A percentile compares a stretch with the other conserved stretches of the same genome.
phyloP scores from a whole-genome alignment of 176 grass and related monocot species.

The Canna indica region DNA sequence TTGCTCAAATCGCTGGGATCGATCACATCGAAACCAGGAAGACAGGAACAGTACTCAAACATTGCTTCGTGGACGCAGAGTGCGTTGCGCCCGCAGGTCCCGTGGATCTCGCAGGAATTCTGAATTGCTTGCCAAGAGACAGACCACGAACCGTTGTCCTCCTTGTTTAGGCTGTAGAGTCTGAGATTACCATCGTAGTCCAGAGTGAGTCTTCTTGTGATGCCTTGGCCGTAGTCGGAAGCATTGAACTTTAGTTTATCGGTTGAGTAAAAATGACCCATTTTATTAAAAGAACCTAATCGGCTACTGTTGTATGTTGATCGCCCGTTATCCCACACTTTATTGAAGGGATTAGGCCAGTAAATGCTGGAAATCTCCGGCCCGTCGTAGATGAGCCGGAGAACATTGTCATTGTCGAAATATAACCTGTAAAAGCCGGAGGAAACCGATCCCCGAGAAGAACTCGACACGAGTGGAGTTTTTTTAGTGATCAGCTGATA shows the following conservation, averaged over 20 bases:
- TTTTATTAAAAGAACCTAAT: conserved; percentile 26
- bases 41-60: conserved; percentile 28
- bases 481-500: conserved; percentile 30
- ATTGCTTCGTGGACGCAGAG: conserved; percentile 21
- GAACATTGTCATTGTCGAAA: conserved; percentile 29
- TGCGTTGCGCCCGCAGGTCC: conserved; percentile 37
- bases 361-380: conserved; percentile 36
- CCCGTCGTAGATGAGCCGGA: conserved; percentile 38
- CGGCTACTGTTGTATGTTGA: conserved; percentile 29
- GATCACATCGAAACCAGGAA: conserved; percentile 36
- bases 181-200: conserved; percentile 58
- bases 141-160: conserved; percentile 18
- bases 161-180: conserved; percentile 34
- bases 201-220: conserved; percentile 51
- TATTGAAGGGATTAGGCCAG: conserved; percentile 29
- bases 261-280: conserved; percentile 29
- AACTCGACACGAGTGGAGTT: conserved; percentile 29
- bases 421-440: conserved; percentile 41
- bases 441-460: conserved; percentile 21
- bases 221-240: conserved; percentile 29
- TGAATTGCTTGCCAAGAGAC: conserved; percentile 45
- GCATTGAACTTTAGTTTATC: conserved; percentile 29
- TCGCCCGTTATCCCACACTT: neutral
- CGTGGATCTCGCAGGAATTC: conserved; percentile 31
- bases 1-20: conserved; percentile 41